Base-by-base conservation (phyloP, 2,329 filamentous ascomycete genomes). In the Penicillium hesseltinei region DNA sequence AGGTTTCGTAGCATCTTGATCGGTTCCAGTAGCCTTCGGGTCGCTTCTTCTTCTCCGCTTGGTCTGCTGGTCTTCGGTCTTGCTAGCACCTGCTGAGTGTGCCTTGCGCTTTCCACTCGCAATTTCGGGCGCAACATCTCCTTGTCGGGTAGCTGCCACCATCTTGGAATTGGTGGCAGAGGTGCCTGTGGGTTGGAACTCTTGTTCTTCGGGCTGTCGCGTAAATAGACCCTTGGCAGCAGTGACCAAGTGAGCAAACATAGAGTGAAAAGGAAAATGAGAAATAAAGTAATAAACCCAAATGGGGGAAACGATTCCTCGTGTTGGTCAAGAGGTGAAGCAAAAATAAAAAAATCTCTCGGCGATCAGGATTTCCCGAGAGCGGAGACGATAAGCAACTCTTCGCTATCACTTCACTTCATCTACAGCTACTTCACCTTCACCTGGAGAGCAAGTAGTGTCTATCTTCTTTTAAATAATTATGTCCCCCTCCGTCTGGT, bases 221-320 rank as follows among this genome's bases (percentile, higher is more conserved):
- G 67, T 62, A 58, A 77, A 75, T 61, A 77, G 60, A 64, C 75
- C 73, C 65, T 75, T 76, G 58, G 75, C 75, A 60, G 73, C 73
- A 49, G 73, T 77, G 51, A 77, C 70, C 53, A 77, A 43, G 36
- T 77, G 69, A 47, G 75, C 72, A 57, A 77, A 76, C 75, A 77
- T 77, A 73, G 65, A 71, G 65, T 52, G 48, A 50, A 31, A 43
- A 48, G 56, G 36, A 54, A 48, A 56, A 50, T 39, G 38, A 42
- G 25, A 27, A 47, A 42, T 36, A 35, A 35, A 56, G 43, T 35
- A 50, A 19, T 33, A 13, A 52, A 50, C 45, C 58, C 50, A 29
- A 52, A 52, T 45, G 47, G 39, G 51, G 40, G 31, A 27, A 45
- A 45, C 44, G 54, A 35, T 48, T 51, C 47, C 33, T 31, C 27